Evolutionary conservation across 2,329 filamentous ascomycete genomes (phyloP).

Genomic region (Nannizziopsis arthrosporioides): DNA sequence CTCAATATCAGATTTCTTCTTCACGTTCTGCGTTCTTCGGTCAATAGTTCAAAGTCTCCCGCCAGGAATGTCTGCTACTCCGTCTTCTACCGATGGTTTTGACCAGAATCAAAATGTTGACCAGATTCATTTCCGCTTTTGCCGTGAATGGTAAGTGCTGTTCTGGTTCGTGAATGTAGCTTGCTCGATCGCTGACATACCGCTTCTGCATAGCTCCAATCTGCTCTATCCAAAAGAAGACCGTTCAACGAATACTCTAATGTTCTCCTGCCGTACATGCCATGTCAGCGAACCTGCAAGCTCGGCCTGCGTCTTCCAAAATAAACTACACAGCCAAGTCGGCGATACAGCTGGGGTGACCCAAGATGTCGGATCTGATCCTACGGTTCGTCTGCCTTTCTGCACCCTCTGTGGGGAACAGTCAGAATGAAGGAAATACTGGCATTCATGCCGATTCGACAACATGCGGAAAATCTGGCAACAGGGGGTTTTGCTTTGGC

Average conservation of each 20-base stretch:
- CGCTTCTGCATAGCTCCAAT: constrained; percentile 56
- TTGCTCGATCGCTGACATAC: constrained; percentile 10
- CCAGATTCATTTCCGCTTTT: constrained; percentile 95
- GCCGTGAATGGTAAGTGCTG: constrained; percentile 74
- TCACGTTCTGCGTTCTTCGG: too few relatives aligned
- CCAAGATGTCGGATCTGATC: constrained; percentile 92
- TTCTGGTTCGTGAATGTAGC: not conserved
- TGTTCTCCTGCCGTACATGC: constrained; percentile 94
- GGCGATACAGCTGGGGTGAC: constrained; percentile 95
- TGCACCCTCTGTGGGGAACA: constrained; percentile 45
- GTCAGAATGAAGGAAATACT: not conserved
- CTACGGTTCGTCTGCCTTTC: constrained; percentile 74
- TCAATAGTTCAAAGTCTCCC: not conserved
- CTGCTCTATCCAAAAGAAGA: constrained; percentile 97
- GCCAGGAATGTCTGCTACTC: constrained; percentile 33
- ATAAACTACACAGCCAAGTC: constrained; percentile 79
- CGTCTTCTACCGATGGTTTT: constrained; percentile 31
- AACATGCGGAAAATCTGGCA: too few relatives aligned
- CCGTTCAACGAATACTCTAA: constrained; percentile 65
- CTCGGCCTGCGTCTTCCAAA: constrained; percentile 89
- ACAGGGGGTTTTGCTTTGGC: constrained; percentile 5
- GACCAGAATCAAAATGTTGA: constrained; percentile 37
- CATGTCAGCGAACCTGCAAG: constrained; percentile 77
- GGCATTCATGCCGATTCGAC: not conserved
- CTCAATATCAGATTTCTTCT: too few relatives aligned